Conservation (phyloP, 78 protist genomes). For the Protostelium mycophagum region DNA sequence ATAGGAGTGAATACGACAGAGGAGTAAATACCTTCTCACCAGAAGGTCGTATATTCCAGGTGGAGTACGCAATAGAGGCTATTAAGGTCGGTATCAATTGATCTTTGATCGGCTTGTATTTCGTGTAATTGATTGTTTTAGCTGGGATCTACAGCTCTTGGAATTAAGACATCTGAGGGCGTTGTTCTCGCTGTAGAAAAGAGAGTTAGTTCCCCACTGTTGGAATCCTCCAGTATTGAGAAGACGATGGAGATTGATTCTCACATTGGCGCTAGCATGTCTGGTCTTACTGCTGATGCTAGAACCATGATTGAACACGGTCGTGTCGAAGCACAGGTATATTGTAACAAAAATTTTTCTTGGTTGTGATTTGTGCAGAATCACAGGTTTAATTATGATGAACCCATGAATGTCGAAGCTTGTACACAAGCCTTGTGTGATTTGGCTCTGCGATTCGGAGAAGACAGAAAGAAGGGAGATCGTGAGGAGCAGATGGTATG, state of each 20-base stretch:
- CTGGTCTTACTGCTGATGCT: slow-evolving; percentile 97
- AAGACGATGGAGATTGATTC: slow-evolving; percentile 78
- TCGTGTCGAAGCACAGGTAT: slow-evolving; percentile 90
- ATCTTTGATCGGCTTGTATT: slow-evolving; percentile 7
- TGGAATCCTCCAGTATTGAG: slow-evolving; percentile 84
- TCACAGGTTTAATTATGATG: slow-evolving; percentile 96
- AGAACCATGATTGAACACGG: slow-evolving; percentile 97
- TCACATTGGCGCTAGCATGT: slow-evolving; percentile 79
- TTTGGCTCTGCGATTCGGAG: slow-evolving; percentile 92
- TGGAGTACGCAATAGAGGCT: slow-evolving; percentile 98
- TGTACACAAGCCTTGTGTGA: slow-evolving; percentile 94
- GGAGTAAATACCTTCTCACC: slow-evolving; percentile 99
- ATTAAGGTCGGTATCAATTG: slow-evolving; percentile 79
- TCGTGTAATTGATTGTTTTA: slow-evolving; percentile 5
- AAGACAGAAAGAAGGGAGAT: slow-evolving; percentile 64
- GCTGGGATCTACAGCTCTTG: slow-evolving; percentile 95
- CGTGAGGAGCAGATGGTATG: slow-evolving; percentile 6
- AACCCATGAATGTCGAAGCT: slow-evolving; percentile 93
- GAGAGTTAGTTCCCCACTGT: slow-evolving; percentile 90
- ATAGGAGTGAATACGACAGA: slow-evolving; percentile 94
- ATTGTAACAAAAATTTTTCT: not conserved
- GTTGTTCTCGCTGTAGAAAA: slow-evolving; percentile 98
- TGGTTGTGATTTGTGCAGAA: slow-evolving; percentile 58
- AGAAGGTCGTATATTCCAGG: slow-evolving; percentile 98
- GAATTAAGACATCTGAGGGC: slow-evolving; percentile 97